Conservation (phyloP, 164 flowering plant species). For the Aristolochia fimbriata region DNA sequence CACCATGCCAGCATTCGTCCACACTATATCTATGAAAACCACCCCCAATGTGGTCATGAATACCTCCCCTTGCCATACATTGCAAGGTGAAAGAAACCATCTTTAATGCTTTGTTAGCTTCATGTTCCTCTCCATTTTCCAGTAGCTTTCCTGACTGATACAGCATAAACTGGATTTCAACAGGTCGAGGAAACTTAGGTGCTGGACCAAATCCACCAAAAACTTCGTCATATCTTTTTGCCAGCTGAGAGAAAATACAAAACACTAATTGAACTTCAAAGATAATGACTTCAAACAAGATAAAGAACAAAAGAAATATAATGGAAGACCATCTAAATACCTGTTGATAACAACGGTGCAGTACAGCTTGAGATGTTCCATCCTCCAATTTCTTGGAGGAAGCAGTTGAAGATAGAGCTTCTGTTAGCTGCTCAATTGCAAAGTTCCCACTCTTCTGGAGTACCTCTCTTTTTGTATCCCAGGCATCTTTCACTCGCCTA, state of each 20-base stretch:
- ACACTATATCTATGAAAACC: conserved; percentile 99
- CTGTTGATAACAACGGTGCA: conserved; percentile 60
- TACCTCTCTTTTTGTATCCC: conserved; percentile 65
- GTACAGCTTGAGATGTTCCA: conserved; percentile 41
- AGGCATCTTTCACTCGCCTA: conserved; percentile 88
- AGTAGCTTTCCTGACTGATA: conserved; percentile 55
- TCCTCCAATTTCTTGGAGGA: conserved; percentile 41
- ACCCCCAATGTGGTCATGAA: conserved; percentile 94
- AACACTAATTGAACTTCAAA: too few species aligned
- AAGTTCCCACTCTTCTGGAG: conserved; percentile 69
- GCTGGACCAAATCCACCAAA: conserved; percentile 90
- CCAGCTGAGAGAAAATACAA: conserved; percentile 28
- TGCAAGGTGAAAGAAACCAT: conserved; percentile 70
- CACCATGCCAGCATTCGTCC: conserved; percentile 96
- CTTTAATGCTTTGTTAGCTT: conserved; percentile 36
- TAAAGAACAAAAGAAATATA: conserved; percentile 2
- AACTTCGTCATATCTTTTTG: conserved; percentile 48
- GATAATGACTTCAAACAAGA: too few species aligned
- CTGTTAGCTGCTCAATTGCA: conserved; percentile 79
- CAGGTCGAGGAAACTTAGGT: conserved; percentile 96
- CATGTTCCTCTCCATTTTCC: conserved; percentile 39
- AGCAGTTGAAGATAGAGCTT: conserved; percentile 70
- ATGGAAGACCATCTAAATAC: conserved; percentile 13
- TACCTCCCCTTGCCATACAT: conserved; percentile 88
- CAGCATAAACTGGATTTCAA: conserved; percentile 78